Conservation (phyloP, 2,329 filamentous ascomycete species). For the Phaeosphaeriaceae sp. region DNA sequence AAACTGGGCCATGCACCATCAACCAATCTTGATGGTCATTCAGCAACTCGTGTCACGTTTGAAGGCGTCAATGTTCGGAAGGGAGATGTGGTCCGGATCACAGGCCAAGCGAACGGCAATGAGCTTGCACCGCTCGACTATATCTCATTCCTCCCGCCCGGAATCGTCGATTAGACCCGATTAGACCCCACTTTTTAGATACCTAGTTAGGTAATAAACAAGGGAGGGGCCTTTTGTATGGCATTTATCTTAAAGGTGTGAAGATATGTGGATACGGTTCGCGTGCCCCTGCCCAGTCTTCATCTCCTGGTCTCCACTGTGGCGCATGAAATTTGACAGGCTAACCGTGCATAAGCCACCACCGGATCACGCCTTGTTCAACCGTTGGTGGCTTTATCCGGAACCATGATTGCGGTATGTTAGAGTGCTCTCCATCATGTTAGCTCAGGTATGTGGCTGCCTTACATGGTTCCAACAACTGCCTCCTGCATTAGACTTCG, state of each 20-base stretch:
- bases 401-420: no score
- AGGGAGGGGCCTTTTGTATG: neutral
- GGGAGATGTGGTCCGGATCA: slow-evolving; percentile 62
- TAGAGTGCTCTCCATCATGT: no score
- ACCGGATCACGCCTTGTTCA: slow-evolving; percentile 9
- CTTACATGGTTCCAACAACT: neutral
- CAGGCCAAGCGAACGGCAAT: slow-evolving; percentile 63
- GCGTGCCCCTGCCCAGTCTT: slow-evolving; percentile 9
- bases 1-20: slow-evolving; percentile 65
- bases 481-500: slow-evolving; percentile 7
- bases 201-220: no score
- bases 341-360: slow-evolving; percentile 12
- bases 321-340: slow-evolving; percentile 6
- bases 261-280: neutral
- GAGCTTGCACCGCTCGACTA: slow-evolving; percentile 74
- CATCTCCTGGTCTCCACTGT: slow-evolving; percentile 17
- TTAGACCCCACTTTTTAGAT: no score
- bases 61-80: slow-evolving; percentile 55
- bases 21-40: slow-evolving; percentile 68
- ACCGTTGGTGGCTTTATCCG: slow-evolving; percentile 18
- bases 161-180: slow-evolving; percentile 59
- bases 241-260: neutral
- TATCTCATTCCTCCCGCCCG: slow-evolving; percentile 65
- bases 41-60: slow-evolving; percentile 68
- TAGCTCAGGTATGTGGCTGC: no score